Conservation (phyloP, 352 stramenopile genomes). For the Pythium volutum region DNA sequence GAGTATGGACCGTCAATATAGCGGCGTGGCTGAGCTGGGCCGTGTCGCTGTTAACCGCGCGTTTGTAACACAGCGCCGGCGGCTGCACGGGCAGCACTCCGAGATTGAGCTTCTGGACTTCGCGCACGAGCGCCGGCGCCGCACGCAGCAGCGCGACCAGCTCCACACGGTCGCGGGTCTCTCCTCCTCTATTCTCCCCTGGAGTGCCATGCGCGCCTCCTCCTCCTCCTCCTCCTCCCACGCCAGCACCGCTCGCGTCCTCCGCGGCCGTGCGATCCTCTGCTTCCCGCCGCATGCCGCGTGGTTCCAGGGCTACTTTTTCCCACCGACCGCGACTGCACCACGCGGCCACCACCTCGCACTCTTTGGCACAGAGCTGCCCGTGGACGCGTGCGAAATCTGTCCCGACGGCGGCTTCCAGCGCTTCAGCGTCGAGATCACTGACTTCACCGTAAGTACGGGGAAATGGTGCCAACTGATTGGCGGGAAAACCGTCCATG, state of each 20-base stretch:
- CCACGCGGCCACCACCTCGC: conserved; percentile 31
- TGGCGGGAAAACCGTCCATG: conserved; percentile 2
- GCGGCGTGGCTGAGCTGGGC: conserved; percentile 48
- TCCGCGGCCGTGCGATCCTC: conserved; percentile 40
- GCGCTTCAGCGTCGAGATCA: conserved; percentile 54
- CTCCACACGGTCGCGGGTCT: too few relatives aligned
- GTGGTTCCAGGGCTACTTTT: conserved; percentile 76
- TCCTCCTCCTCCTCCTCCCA: neutral
- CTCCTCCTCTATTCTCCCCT: too few relatives aligned
- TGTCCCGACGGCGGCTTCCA: conserved; percentile 70
- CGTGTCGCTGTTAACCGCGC: conserved; percentile 40
- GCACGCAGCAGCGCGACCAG: conserved; percentile 44
- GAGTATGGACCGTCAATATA: neutral
- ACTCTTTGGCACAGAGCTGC: conserved; percentile 57
- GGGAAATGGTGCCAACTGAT: conserved; percentile 1
- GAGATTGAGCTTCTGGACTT: conserved; percentile 63
- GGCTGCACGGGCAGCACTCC: conserved; percentile 63
- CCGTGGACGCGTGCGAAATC: conserved; percentile 48
- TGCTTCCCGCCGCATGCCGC: conserved; percentile 49
- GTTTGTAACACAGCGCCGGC: conserved; percentile 62
- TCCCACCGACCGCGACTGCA: conserved; percentile 23
- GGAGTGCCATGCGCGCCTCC: neutral
- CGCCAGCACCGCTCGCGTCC: neutral
- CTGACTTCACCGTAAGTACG: conserved; percentile 45
- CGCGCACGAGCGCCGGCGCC: conserved; percentile 35